Evolutionary conservation across 306 rosid species (phyloP).

Genomic region (Castanea crenata): DNA sequence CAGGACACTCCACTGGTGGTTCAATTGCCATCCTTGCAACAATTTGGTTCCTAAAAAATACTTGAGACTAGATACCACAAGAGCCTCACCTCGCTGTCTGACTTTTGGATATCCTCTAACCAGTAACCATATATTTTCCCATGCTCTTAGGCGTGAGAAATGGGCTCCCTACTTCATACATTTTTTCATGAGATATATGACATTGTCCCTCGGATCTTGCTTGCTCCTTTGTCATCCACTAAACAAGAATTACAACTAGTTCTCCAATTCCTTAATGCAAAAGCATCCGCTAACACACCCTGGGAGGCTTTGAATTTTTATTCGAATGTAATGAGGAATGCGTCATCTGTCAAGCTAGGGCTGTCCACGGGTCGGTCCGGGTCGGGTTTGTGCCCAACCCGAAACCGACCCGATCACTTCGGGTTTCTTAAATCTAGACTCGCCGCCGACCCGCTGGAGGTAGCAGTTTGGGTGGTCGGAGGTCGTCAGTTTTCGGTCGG

Average conservation of each 20-base stretch:
- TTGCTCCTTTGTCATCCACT: conserved; percentile 58
- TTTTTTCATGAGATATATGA: conserved; percentile 44
- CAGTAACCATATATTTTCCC: conserved; percentile 65
- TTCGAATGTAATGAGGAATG: conserved; percentile 47
- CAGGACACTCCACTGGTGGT: conserved; percentile 76
- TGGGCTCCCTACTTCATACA: conserved; percentile 62
- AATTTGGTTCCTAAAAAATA: conserved; percentile 52
- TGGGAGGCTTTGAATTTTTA: conserved; percentile 20
- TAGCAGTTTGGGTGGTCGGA: too few species aligned
- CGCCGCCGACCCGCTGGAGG: too few species aligned
- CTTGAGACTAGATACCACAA: background rate
- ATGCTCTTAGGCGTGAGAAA: conserved; percentile 70
- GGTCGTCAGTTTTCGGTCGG: too few species aligned
- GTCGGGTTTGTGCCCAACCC: too few species aligned
- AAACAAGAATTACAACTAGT: conserved; percentile 38
- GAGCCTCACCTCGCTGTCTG: conserved; percentile 32
- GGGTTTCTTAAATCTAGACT: too few species aligned
- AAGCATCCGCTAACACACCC: background rate
- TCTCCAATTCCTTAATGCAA: conserved; percentile 32
- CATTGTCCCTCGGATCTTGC: conserved; percentile 59
- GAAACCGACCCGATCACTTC: too few species aligned
- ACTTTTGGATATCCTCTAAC: conserved; percentile 82
- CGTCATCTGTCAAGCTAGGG: conserved; percentile 53
- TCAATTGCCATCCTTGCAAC: conserved; percentile 62
- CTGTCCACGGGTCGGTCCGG: too few species aligned